Percentiles rank a stretch among this genome's conserved stretches.
Conservation (phyloP, 805 yeast genomes). For the Metschnikowia rubicola region DNA sequence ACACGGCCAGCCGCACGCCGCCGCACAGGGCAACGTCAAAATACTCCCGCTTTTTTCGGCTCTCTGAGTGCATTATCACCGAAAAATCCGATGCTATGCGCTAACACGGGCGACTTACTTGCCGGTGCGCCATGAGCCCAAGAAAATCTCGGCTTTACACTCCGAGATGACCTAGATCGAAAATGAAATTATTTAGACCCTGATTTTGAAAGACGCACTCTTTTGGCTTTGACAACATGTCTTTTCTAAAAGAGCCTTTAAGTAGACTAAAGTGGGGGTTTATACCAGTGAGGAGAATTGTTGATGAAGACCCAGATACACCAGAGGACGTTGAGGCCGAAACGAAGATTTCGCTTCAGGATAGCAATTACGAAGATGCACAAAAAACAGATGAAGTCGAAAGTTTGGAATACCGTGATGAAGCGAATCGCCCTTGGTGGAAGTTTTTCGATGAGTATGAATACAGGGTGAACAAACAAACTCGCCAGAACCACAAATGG, state of each 20-base stretch:
- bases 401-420: conserved; percentile 47
- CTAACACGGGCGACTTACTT: not conserved
- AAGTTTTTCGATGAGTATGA: conserved; percentile 40
- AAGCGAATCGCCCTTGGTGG: conserved; percentile 50
- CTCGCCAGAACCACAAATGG: conserved; percentile 21
- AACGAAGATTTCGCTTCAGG: conserved; percentile 9
- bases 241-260: conserved; percentile 12
- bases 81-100: not conserved
- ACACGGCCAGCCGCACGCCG: too few species aligned
- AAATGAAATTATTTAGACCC: too few species aligned
- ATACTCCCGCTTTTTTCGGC: not conserved
- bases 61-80: conserved; percentile 1
- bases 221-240: not conserved
- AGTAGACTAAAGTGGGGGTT: conserved; percentile 32
- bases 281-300: conserved; percentile 31
- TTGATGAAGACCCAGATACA: conserved; percentile 25
- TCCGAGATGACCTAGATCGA: too few species aligned
- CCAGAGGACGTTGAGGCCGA: not conserved
- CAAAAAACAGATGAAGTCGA: not conserved
- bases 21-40: not conserved
- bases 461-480: conserved; percentile 21
- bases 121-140: not conserved
- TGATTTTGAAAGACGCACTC: too few species aligned
- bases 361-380: conserved; percentile 10
- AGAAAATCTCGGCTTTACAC: too few species aligned